Base-by-base conservation (phyloP, 805 yeast genomes). In the Saturnispora mendoncae region DNA sequence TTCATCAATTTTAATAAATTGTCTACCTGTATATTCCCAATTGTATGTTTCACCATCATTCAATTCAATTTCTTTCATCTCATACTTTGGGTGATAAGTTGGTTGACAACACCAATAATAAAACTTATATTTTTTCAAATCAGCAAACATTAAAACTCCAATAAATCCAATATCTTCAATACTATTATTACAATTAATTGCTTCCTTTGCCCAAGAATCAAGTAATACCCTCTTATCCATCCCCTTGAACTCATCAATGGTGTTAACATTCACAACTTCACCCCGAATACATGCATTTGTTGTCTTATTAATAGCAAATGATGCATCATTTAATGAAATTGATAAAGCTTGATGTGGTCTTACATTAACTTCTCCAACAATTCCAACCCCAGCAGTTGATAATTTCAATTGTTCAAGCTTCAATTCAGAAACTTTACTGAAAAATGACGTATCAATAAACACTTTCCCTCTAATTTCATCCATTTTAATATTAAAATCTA, bases 51-150 rank as follows among this genome's bases (percentile, higher is more conserved):
- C 10, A 23, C 4, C 28, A 12, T 21, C 57, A 19, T 64, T 58
- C 0, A 76, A 59, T 4, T 57, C 56, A 51, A 31, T 44, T 51
- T 43, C 35, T 29, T 8, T 48, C 31, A 4, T 47, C 36, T 85
- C 86, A 81, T 10, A 63, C 64, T 7, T 20, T 7, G 33, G 76
- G 61, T 30, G 67, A 67, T 26, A 85, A 57, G 1, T 74, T 62
- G 0, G 98, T 97, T 47, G 76, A 77, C 13, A 85, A 81, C 48
- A 84, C 98, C 99, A 94, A 61, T 92, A 88, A 54, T 74, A 82
- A 55, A 82, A 90, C 53, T 73, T 78, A 65, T 83, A 88, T 61
- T 83, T 85, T 58, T 92, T 92, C 56, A 92, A 69, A 59, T 92
- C 98, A 1, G 94, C 82, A 62, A 79, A 92, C 32, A 87, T 69